Percentiles rank a stretch among this genome's conserved stretches.
phyloP scores from a whole-genome alignment of 345 rosid species.

The Linum trigynum region DNA sequence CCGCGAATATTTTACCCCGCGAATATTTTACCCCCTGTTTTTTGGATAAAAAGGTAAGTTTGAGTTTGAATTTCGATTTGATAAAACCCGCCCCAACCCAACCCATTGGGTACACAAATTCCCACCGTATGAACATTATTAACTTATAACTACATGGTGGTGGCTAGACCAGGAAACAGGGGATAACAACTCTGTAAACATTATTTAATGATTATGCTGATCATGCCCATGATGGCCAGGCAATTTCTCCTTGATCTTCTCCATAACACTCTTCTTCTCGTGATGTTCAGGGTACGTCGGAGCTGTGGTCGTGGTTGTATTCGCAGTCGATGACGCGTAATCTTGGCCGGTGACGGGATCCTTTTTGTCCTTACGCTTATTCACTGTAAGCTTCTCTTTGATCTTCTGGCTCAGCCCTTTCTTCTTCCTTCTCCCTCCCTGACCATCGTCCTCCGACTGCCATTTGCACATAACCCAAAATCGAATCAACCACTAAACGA shows the following conservation, averaged over 20 bases:
- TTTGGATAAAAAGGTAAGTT: no score
- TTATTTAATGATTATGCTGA: slow-evolving; percentile 25
- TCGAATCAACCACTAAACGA: no score
- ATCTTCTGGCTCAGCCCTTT: slow-evolving; percentile 56
- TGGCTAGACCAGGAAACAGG: no score
- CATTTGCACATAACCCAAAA: no score
- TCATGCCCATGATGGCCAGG: slow-evolving; percentile 29
- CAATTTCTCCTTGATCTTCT: slow-evolving; percentile 72
- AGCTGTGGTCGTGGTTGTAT: slow-evolving; percentile 9
- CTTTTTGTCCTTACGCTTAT: slow-evolving; percentile 35
- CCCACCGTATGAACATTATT: no score
- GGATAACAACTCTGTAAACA: no score
- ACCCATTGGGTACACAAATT: no score
- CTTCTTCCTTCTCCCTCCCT: slow-evolving; percentile 84
- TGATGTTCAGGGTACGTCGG: slow-evolving; percentile 22
- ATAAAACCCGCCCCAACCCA: no score
- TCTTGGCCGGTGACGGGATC: slow-evolving; percentile 1
- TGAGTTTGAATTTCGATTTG: no score
- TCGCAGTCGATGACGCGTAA: slow-evolving; percentile 11
- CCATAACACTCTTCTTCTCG: slow-evolving; percentile 60
- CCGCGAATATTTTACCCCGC: no score
- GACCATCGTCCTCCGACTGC: slow-evolving; percentile 60
- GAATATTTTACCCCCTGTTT: no score
- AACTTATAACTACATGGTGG: no score
- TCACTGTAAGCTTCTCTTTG: slow-evolving; percentile 51